These are phyloP conservation scores for Botrytis hyacinthi DNA, from an alignment of 2,329 filamentous ascomycete genomes.

Conservation along the genomic window DNA sequence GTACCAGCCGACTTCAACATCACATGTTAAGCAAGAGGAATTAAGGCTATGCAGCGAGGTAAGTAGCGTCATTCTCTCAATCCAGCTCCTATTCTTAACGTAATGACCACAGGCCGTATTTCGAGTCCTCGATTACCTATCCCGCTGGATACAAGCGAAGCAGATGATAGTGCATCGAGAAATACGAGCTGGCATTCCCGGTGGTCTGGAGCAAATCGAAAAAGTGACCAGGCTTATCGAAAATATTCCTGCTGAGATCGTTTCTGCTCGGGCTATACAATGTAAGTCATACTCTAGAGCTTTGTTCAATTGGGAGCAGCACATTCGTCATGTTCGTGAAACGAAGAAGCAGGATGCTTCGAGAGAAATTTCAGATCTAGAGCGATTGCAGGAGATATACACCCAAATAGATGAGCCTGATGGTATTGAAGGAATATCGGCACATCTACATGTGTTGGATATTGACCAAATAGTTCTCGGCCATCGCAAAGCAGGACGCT, in stretches of 20 bases:
- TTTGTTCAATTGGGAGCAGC: constrained; percentile 91
- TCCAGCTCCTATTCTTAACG: constrained; percentile 31
- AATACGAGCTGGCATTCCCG: constrained; percentile 42
- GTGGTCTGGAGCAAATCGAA: constrained; percentile 46
- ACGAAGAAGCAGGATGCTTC: constrained; percentile 28
- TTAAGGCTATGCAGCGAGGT: constrained; percentile 86
- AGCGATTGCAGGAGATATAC: constrained; percentile 88
- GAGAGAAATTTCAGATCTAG: constrained; percentile 64
- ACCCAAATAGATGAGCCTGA: constrained; percentile 97
- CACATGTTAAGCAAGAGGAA: constrained; percentile 66
- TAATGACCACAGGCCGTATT: constrained; percentile 69
- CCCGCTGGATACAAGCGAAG: constrained; percentile 80
- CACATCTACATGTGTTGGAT: constrained; percentile 80
- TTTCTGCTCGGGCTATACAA: constrained; percentile 82
- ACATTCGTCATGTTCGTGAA: constrained; percentile 58
- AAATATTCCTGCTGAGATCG: constrained; percentile 67
- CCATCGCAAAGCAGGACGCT: constrained; percentile 87
- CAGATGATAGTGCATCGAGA: constrained; percentile 20
- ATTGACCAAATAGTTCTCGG: constrained; percentile 91
- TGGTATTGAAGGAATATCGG: constrained; percentile 89
- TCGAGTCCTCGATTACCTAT: constrained; percentile 84
- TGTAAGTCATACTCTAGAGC: constrained; percentile 91
- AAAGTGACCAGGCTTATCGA: constrained; percentile 70
- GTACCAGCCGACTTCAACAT: constrained; percentile 50
- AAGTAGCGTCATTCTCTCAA: constrained; percentile 36